Conservation (phyloP, 2,329 filamentous ascomycete genomes). For the Cadophora luteo-olivacea region DNA sequence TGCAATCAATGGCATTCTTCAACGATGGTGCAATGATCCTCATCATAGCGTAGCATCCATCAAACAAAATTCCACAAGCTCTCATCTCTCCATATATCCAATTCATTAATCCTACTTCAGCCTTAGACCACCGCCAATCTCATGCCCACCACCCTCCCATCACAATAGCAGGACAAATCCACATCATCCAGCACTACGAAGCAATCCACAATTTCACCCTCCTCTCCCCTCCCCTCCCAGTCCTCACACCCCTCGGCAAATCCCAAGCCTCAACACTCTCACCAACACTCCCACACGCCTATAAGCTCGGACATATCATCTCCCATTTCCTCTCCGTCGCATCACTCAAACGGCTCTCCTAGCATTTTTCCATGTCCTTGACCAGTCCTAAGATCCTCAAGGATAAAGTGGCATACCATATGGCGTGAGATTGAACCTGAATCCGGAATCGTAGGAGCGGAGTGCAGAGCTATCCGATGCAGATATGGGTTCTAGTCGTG, state of each 20-base stretch:
- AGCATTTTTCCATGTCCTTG: background rate
- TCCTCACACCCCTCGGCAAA: background rate
- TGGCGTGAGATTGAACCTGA: background rate
- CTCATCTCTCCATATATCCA: background rate
- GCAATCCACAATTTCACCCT: background rate
- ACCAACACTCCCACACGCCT: background rate
- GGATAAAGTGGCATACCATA: background rate
- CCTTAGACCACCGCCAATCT: too few relatives aligned
- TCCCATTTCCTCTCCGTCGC: background rate
- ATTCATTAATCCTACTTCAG: too few relatives aligned
- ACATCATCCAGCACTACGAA: background rate
- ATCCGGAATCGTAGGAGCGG: too few relatives aligned
- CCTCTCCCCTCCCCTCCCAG: too few relatives aligned
- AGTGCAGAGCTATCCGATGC: too few relatives aligned
- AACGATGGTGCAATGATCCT: background rate
- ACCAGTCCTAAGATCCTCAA: background rate
- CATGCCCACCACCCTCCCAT: too few relatives aligned
- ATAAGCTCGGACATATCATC: background rate
- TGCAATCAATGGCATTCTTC: background rate
- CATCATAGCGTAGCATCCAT: background rate
- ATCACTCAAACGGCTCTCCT: background rate
- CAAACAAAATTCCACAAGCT: too few relatives aligned
- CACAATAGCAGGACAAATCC: background rate
- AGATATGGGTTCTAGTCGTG: too few relatives aligned
- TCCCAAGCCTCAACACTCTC: background rate